Conservation (phyloP, 23 red algal genomes). For the Cyanidiococcus yangmingshanensis region DNA sequence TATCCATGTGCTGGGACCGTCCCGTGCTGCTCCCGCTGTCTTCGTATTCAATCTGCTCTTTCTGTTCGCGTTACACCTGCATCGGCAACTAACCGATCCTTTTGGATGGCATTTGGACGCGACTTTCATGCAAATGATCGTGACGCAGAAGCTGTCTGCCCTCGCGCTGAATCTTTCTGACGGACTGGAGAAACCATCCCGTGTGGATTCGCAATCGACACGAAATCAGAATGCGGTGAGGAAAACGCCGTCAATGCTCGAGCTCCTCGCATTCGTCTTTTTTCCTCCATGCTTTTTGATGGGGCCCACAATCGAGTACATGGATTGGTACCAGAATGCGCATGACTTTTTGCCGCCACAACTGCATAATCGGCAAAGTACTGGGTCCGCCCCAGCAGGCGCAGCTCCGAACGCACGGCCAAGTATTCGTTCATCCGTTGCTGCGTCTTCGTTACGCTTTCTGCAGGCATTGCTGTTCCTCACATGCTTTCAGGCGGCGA, state of each 20-base stretch:
- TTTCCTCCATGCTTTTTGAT: slow-evolving; percentile 82
- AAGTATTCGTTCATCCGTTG: not conserved
- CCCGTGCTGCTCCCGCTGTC: slow-evolving; percentile 29
- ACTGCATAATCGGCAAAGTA: not conserved
- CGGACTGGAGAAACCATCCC: slow-evolving; percentile 19
- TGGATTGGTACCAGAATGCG: slow-evolving; percentile 51
- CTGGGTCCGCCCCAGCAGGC: not conserved
- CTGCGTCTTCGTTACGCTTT: slow-evolving; percentile 37
- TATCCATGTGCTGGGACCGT: slow-evolving; percentile 40
- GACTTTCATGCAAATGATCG: slow-evolving; percentile 84
- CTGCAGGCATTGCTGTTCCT: slow-evolving; percentile 60
- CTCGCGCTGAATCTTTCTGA: slow-evolving; percentile 73
- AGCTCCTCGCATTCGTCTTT: slow-evolving; percentile 74
- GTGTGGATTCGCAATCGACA: slow-evolving; percentile 20
- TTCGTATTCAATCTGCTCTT: slow-evolving; percentile 43
- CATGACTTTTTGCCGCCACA: slow-evolving; percentile 22
- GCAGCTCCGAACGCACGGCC: not conserved
- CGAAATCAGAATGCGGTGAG: slow-evolving; percentile 37
- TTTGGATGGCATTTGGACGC: slow-evolving; percentile 88
- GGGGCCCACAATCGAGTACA: slow-evolving; percentile 76
- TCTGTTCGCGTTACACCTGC: slow-evolving; percentile 53
- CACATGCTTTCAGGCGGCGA: slow-evolving; percentile 32
- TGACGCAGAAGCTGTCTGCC: slow-evolving; percentile 86
- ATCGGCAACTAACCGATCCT: slow-evolving; percentile 77
- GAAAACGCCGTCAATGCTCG: slow-evolving; percentile 45